Evolutionary conservation across 2,329 filamentous ascomycete genomes (phyloP), one percentile per base, ranked within the genome.

Genomic region (Cercospora brassicicola): DNA sequence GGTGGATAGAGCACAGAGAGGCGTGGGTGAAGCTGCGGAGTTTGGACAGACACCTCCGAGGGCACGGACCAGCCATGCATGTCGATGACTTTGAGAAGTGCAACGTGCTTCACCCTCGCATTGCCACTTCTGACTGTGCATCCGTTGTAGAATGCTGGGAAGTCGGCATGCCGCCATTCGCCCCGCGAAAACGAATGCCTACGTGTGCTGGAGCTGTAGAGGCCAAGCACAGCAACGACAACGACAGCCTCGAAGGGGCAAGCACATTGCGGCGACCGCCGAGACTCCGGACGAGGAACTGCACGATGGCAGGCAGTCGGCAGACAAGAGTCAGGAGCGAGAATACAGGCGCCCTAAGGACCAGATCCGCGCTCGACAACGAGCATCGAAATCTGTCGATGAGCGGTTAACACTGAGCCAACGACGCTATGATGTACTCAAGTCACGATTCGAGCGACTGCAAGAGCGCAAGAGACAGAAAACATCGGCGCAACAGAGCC

Each of bases 191-290:
- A 67, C 67, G 31, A 62, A 42, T 11, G 65, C 71, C 45, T 72
- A 74, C 42, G 68, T 76, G 13, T 76, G 74, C 56, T 65, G 74
- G 39, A 66, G 72, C 65, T 76, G 74, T 66, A 67, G 73, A 15
- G 23, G 69, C 10, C 62, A 20, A 30, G 53, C 53, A 28, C 28
- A 57, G 51, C 31, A 30, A 20, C 33, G 28, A 55, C 60, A 53
- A 15, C 59, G 59, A 20, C 26, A 13, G 26, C 53, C 48, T 11
- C 48, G 30, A 28, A 63, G 61, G 26, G 30, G 31, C 15, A n/a
- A 57, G 33, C 62, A 64, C 30, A 56, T 20, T 11, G 31, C 20
- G 15, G 31, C 11, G 28, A 51, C 18, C 48, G 33, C 8, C 18
- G 36, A 9, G 15, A 39, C 31, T 10, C 23, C 15, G 23, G 53